Base-by-base conservation (phyloP, 306 rosid species). In the Gillenia trifoliata region DNA sequence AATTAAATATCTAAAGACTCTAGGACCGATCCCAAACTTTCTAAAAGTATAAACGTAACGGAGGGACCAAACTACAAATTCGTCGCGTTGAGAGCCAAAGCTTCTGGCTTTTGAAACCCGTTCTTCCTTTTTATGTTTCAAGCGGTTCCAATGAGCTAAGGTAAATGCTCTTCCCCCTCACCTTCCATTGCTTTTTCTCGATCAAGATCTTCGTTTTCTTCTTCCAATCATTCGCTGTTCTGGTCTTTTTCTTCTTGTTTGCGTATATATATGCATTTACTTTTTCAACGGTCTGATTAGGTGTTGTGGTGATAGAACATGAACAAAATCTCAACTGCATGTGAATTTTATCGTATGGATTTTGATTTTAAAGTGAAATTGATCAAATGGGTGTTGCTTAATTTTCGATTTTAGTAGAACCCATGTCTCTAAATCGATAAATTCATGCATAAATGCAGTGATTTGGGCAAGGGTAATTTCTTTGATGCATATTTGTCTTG, bases 91-190 rank as follows among this genome's bases (percentile, higher is more conserved):
- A 64, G 77, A 77, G 69, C 79, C 76, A 73, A 73, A 54, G 76
- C 33, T 60, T 20, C 15, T 9, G 31, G 81, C 81, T 72, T 76
- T 72, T 40, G 75, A 72, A 81, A 72, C 78, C 68, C 74, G 26
- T 47, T 8, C 41, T 8, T 25, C 33, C 22, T 33, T 56, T 36
- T 20, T 47, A 23, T 23, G 59, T 8, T 54, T 5, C 62, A 25
- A 66, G 52, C 81, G 79, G 52, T 70, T 72, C 75, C 75, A 30
- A 77, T 76, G 75, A 72, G 85, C 81, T 73, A 65, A 67, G 78
- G 85, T 73, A 77, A 47, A 66, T 38, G 63, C 52, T 60, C 70
- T 26, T 64, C 69, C 25, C 20, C 71, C 67, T 66, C 26, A 16
- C 50, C 64, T 56, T 71, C 40, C n/a, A 71, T 77, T 76, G 49